phyloP scores from a whole-genome alignment of 805 yeast species.

The Metschnikowia amazonensis region DNA sequence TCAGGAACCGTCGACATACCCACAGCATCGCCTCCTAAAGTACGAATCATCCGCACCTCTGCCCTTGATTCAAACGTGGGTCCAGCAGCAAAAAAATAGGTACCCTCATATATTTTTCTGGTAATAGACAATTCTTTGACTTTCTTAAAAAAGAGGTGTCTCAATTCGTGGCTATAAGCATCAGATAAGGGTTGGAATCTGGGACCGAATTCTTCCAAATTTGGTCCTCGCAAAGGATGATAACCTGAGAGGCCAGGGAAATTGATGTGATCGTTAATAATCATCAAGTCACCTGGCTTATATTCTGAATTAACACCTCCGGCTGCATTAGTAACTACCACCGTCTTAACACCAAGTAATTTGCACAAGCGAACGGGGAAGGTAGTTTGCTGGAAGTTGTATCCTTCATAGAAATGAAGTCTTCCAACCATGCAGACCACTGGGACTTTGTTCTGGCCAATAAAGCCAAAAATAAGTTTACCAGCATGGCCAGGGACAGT shows the following conservation, averaged over 20 bases:
- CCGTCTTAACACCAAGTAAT: constrained; percentile 52
- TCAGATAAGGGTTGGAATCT: constrained; percentile 86
- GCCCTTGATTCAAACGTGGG: constrained; percentile 94
- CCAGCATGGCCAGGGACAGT: constrained; percentile 94
- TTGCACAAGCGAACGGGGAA: constrained; percentile 80
- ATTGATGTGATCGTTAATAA: constrained; percentile 84
- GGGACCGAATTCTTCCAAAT: constrained; percentile 75
- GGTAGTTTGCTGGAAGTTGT: constrained; percentile 73
- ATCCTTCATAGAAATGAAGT: constrained; percentile 89
- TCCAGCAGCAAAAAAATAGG: constrained; percentile 81
- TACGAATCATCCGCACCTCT: constrained; percentile 71
- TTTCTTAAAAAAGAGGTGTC: constrained; percentile 55
- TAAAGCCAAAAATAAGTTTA: constrained; percentile 68
- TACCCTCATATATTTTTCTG: constrained; percentile 80
- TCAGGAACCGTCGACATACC: constrained; percentile 99
- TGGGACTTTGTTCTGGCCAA: constrained; percentile 66
- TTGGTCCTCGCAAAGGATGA: constrained; percentile 86
- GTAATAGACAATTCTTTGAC: constrained; percentile 45
- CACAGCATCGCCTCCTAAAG: constrained; percentile 86
- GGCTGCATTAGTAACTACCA: constrained; percentile 93
- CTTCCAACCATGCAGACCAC: constrained; percentile 94
- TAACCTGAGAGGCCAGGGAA: constrained; percentile 87
- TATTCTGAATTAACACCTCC: constrained; percentile 74
- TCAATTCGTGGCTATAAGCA: constrained; percentile 74
- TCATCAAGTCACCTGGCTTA: constrained; percentile 87